A percentile compares a stretch with the other conserved stretches of the same genome.
These are phyloP conservation scores for Aspergillus sparsus DNA, from an alignment of 495 filamentous ascomycete species.

Conservation along the genomic window DNA sequence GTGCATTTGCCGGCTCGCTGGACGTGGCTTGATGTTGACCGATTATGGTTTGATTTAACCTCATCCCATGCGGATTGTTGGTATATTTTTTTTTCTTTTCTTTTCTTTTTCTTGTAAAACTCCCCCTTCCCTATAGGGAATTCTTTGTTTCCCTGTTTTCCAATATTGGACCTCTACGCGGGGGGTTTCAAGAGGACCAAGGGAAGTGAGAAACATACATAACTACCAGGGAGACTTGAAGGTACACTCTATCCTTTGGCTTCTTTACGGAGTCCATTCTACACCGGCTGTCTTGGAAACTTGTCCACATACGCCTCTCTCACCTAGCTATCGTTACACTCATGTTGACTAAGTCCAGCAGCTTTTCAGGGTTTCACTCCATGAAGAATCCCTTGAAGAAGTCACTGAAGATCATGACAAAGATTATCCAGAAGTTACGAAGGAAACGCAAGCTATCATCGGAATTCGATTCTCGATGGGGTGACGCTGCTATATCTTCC, in stretches of 20 bases:
- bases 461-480: constrained; percentile 46
- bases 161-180: constrained; percentile 5
- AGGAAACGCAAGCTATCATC: constrained; percentile 44
- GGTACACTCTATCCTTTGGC: neutral
- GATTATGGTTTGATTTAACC: constrained; percentile 33
- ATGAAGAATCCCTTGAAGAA: constrained; percentile 34
- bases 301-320: constrained; percentile 1
- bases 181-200: constrained; percentile 1
- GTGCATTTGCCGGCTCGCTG: constrained; percentile 16
- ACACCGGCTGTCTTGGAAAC: neutral
- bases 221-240: constrained; percentile 14
- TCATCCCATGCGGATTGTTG: constrained; percentile 25
- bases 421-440: constrained; percentile 40
- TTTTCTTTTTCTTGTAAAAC: constrained; percentile 6
- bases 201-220: constrained; percentile 7
- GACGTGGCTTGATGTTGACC: constrained; percentile 8
- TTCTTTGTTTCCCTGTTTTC: constrained; percentile 8
- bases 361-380: constrained; percentile 16
- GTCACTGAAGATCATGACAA: constrained; percentile 35
- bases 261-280: constrained; percentile 1
- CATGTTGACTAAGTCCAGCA: constrained; percentile 20
- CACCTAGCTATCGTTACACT: constrained; percentile 2
- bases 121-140: neutral
- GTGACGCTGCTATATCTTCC: constrained; percentile 44
- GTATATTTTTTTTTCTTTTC: constrained; percentile 9